Base-by-base conservation (phyloP, 345 rosid species). In the Carallia brachiata region DNA sequence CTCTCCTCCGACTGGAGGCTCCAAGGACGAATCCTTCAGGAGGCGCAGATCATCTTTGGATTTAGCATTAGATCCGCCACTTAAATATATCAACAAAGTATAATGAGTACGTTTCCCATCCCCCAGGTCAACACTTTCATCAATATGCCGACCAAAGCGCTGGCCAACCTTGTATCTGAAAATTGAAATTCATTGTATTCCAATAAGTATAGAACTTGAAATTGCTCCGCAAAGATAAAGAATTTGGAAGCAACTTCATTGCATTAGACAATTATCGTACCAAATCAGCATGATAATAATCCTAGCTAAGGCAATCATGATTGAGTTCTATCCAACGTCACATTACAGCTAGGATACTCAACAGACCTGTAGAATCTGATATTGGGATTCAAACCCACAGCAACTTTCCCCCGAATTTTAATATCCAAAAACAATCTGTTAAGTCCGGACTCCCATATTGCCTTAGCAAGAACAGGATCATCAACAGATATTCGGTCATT, bases 371-470 rank as follows among this genome's bases (percentile, higher is more conserved):
- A 95, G 69, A 90, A 83, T 77, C 98, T 73, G 67, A 95, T 77
- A 77, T 92, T 95, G 19, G 97, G 88, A 84, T 92, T 95, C 91
- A 92, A 83, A 36, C 97, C 97, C 74, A 89, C 86, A 30, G 96
- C 97, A 70, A 78, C 84, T 65, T 84, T 90, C 57, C 92, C 91
- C 65, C 90, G 77, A 57, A 92, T 89, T 83, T 84, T 90, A 75
- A 88, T 85, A 76, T 81, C 89, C 44, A 90, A 72, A 74, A 95
- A 89, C 34, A 95, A 75, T 66, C 63, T 71, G 31, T 77, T 70
- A 12, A 95, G 82, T 53, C 97, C 97, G 52, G 97, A 85, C 50
- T 83, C 86, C 97, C 99, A 95, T 57, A 90, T 8, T 4, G 80
- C 53, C 68, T 77, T 83, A 0, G 91, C 96, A 57, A 92, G 96